Percentiles rank a stretch among this genome's conserved stretches.
phyloP scores from a whole-genome alignment of 2,329 filamentous ascomycete genomes.

The Pestalotiopsis sp. region DNA sequence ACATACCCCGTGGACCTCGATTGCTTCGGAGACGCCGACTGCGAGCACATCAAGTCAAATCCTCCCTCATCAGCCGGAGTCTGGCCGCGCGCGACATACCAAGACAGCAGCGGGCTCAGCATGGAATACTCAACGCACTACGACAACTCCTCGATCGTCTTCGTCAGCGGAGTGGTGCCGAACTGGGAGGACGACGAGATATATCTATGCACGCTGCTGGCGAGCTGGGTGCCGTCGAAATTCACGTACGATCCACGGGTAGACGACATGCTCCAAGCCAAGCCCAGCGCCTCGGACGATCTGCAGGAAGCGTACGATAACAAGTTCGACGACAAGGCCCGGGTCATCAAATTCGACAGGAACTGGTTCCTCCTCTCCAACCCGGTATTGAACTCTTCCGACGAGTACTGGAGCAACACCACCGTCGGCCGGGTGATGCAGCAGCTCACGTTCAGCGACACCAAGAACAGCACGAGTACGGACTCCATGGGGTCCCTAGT shows the following conservation, averaged over 20 bases:
- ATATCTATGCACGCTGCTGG: not conserved
- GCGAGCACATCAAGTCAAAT: not conserved
- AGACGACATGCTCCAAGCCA: not conserved
- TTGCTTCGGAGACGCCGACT: not conserved
- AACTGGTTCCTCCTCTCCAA: not conserved
- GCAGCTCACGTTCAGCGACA: not conserved
- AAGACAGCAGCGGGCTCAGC: not conserved
- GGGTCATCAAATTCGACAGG: not conserved
- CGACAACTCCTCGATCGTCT: not conserved
- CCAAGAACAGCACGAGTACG: not conserved
- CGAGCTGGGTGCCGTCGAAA: not conserved
- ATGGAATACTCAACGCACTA: not conserved
- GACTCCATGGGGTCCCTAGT: not conserved
- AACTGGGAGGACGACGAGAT: not conserved
- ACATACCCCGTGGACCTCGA: not conserved
- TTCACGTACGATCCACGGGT: not conserved
- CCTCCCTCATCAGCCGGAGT: not conserved
- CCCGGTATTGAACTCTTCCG: not conserved
- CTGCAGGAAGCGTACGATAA: not conserved
- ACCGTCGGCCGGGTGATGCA: not conserved
- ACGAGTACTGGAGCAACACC: not conserved
- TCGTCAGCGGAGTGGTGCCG: not conserved
- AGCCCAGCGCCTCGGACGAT: not conserved
- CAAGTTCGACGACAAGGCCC: not conserved
- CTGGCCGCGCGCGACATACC: not conserved